These are phyloP conservation scores for Sugiyamaella lignohabitans DNA, from an alignment of 805 yeast species.

Conservation along the genomic window DNA sequence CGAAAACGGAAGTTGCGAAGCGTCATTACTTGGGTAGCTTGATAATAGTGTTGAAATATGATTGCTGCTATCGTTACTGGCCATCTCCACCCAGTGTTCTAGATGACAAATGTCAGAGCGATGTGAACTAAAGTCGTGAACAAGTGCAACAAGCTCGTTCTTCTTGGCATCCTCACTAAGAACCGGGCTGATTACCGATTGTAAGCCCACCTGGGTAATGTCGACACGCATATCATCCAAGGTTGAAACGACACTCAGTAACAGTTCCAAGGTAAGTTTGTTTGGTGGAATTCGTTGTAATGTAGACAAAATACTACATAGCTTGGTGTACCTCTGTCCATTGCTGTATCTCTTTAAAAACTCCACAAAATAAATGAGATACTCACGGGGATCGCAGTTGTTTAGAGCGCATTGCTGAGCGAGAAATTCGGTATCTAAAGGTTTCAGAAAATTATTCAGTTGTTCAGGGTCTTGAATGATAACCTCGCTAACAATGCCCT, in stretches of 20 bases:
- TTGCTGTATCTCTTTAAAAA: background rate
- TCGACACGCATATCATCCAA: constrained; percentile 12
- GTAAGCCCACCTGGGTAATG: constrained; percentile 4
- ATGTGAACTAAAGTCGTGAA: constrained; percentile 6
- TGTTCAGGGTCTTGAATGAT: constrained; percentile 7
- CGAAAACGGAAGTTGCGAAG: background rate
- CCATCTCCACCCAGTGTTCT: constrained; percentile 11
- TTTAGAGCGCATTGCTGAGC: constrained; percentile 16
- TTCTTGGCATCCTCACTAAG: constrained; percentile 5
- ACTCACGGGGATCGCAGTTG: constrained; percentile 8
- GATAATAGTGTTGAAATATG: background rate
- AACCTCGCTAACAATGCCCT: constrained; percentile 7
- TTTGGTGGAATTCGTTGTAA: background rate
- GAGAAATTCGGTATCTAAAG: constrained; percentile 16
- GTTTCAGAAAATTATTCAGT: constrained; percentile 7
- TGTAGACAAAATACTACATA: background rate
- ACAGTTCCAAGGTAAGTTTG: background rate
- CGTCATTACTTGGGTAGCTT: background rate
- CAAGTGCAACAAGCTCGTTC: constrained; percentile 10
- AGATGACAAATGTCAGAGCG: constrained; percentile 6
- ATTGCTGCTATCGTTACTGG: background rate
- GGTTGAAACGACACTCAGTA: constrained; percentile 3
- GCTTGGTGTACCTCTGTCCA: background rate
- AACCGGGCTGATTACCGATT: background rate
- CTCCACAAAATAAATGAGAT: constrained; percentile 8